phyloP scores from a whole-genome alignment of 73 alveolate genomes.

The Paramecium sexaurelia region DNA sequence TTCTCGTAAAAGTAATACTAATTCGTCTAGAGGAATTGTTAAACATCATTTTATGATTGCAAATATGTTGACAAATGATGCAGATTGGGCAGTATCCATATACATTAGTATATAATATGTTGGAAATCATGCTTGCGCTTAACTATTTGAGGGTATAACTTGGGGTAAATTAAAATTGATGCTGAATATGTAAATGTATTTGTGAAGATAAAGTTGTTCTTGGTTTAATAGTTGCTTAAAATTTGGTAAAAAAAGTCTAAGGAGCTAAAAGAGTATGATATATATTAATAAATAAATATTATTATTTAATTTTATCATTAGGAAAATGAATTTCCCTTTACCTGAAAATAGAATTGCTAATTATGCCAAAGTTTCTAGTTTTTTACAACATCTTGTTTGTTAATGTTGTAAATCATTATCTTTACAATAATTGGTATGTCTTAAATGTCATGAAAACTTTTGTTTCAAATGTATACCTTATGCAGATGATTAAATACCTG shows the following conservation, averaged over 20 bases:
- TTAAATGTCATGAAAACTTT: constrained; percentile 44
- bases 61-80: constrained; percentile 91
- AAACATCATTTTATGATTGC: constrained; percentile 96
- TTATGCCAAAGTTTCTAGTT: constrained; percentile 1
- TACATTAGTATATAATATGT: constrained; percentile 94
- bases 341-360: constrained; percentile 62
- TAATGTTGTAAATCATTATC: constrained; percentile 24
- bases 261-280: constrained; percentile 68
- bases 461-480: constrained; percentile 39
- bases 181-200: constrained; percentile 89
- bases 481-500: constrained; percentile 54
- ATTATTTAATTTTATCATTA: neutral
- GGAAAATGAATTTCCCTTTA: constrained; percentile 39
- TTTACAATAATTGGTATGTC: constrained; percentile 19
- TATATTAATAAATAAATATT: neutral
- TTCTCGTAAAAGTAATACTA: constrained; percentile 95
- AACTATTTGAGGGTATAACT: constrained; percentile 99
- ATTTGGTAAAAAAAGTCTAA: constrained; percentile 89
- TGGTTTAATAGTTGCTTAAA: constrained; percentile 94
- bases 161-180: constrained; percentile 94
- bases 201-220: constrained; percentile 91
- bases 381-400: neutral
- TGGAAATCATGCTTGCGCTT: constrained; percentile 98
- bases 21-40: constrained; percentile 96
- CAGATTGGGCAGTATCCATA: constrained; percentile 97